A percentile compares a stretch with the other conserved stretches of the same genome.
Conservation (phyloP, 2,329 filamentous ascomycete genomes). For the Colletotrichum destructivum region DNA sequence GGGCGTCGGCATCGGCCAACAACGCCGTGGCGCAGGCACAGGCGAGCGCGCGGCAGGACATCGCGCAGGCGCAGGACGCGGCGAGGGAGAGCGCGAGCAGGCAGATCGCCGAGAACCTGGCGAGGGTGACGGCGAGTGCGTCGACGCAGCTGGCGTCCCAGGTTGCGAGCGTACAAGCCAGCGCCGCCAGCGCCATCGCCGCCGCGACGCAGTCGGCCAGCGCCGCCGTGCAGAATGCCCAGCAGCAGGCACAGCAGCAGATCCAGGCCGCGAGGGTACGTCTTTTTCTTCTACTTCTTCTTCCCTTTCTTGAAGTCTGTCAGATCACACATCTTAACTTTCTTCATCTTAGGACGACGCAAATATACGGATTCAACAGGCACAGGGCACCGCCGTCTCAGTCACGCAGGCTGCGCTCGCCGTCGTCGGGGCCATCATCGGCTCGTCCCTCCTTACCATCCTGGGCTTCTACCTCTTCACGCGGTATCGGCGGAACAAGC, state of each 20-base stretch:
- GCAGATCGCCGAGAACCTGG: constrained; percentile 43
- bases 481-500: constrained; percentile 48
- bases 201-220: constrained; percentile 47
- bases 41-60: constrained; percentile 37
- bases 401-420: constrained; percentile 59
- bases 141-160: constrained; percentile 48
- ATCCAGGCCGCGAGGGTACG: constrained; percentile 33
- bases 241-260: constrained; percentile 37
- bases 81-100: constrained; percentile 45
- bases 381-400: constrained; percentile 57
- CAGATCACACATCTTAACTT: too few relatives aligned
- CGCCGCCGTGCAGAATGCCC: constrained; percentile 43
- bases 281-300: neutral
- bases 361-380: constrained; percentile 49
- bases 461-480: constrained; percentile 54
- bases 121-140: constrained; percentile 49
- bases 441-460: constrained; percentile 58
- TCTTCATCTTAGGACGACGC: constrained; percentile 46
- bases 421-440: constrained; percentile 59
- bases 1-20: constrained; percentile 47
- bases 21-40: constrained; percentile 42
- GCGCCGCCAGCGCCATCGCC: constrained; percentile 48
- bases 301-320: too few relatives aligned
- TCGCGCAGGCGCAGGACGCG: constrained; percentile 43
- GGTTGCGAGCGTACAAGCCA: constrained; percentile 46